A percentile compares a stretch with the other conserved stretches of the same genome.
These are phyloP conservation scores for Erythrophleum ivorense DNA, from an alignment of 331 rosid genomes.

Conservation along the genomic window DNA sequence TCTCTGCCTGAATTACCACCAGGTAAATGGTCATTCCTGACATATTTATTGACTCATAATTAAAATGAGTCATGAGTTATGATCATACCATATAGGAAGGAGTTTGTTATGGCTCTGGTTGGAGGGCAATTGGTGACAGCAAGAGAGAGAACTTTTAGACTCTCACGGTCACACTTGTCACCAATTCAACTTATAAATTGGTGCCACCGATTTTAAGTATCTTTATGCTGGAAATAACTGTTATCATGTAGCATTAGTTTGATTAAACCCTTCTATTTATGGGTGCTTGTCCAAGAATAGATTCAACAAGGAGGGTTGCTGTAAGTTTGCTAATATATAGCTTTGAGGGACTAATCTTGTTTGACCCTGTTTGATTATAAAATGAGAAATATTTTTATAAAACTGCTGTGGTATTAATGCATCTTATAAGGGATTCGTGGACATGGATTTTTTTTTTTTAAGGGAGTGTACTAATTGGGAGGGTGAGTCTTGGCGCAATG, in stretches of 20 bases:
- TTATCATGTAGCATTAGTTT: background rate
- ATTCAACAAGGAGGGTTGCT: background rate
- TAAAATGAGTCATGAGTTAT: background rate
- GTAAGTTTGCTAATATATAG: background rate
- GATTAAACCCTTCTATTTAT: background rate
- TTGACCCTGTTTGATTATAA: background rate
- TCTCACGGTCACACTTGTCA: background rate
- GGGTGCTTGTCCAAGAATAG: background rate
- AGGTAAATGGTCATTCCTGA: conserved; percentile 40
- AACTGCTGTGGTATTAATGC: background rate
- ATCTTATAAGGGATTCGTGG: background rate
- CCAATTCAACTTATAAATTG: background rate
- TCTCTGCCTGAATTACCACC: conserved; percentile 50
- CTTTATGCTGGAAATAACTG: background rate
- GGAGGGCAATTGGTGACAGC: background rate
- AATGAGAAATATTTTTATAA: background rate
- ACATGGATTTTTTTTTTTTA: background rate
- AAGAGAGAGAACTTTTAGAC: background rate
- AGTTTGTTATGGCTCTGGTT: background rate
- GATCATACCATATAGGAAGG: background rate
- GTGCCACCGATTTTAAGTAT: background rate
- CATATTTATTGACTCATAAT: conserved; percentile 19
- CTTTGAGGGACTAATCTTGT: background rate
- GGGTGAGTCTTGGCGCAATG: too few species aligned
- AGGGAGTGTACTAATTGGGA: background rate